Percentiles rank a stretch among this genome's conserved stretches.
phyloP scores from a whole-genome alignment of 768 basidiomycete species.

The Leccinum aurantiacum region DNA sequence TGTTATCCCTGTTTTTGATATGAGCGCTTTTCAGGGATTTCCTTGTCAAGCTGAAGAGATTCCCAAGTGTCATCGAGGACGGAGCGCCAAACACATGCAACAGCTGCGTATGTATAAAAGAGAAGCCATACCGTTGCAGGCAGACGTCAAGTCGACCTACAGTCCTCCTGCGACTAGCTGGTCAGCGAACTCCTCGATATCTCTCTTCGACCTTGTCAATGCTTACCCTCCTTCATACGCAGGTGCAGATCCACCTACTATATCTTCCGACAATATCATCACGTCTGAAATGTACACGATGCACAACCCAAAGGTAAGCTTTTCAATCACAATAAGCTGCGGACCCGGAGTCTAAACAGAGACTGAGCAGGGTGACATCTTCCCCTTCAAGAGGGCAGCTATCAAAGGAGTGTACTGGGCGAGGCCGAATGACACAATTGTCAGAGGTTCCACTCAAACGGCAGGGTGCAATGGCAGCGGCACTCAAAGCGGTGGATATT shows the following conservation, averaged over 20 bases:
- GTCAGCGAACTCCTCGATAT: conserved; percentile 3
- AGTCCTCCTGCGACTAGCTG: background rate
- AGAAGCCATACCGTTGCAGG: background rate
- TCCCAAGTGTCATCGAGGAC: background rate
- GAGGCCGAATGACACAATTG: background rate
- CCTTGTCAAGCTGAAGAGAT: background rate
- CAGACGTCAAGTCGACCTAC: conserved; percentile 1
- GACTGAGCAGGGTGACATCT: conserved; percentile 11
- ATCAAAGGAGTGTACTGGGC: conserved; percentile 22
- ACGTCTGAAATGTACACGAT: conserved; percentile 4
- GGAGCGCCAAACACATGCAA: background rate
- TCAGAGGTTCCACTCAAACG: no score
- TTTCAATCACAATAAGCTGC: background rate
- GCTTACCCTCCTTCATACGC: conserved; percentile 1
- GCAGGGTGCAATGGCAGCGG: no score
- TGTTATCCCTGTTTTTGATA: background rate
- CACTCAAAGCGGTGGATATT: no score
- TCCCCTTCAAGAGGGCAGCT: background rate
- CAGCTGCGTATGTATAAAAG: conserved; percentile 17
- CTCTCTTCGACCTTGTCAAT: background rate
- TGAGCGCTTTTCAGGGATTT: background rate
- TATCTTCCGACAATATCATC: background rate
- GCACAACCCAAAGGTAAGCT: conserved; percentile 11
- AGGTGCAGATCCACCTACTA: conserved; percentile 2
- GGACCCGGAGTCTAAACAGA: background rate